Base-by-base conservation (phyloP, 2,329 filamentous ascomycete species). In the Chlorencoelia australis region DNA sequence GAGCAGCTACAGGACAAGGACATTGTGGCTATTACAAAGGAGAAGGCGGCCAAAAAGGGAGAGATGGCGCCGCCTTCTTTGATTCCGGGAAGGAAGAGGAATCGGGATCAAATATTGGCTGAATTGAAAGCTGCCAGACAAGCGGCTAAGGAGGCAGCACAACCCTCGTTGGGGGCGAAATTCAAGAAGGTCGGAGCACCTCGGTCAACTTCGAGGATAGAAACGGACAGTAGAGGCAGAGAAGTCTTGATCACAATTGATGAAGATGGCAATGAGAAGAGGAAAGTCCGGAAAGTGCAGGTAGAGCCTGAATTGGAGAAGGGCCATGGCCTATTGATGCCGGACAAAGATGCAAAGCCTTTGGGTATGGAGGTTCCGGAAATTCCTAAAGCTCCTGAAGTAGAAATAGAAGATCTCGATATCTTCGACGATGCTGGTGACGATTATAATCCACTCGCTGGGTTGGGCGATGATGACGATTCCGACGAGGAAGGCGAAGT, bases 281-380 rank as follows among this genome's bases (percentile, higher is more conserved):
- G 75, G 37, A 81, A 79, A 52, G 66, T 79, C 20, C 67, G 75
- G 37, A 77, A 71, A 50, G 44, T 68, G 7, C 65, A 66, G 33
- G 58, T 59, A 2, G 58, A 58, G 30, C 58, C 63, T 31, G 54
- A 59, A 22, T 43, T 55, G 33, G 47, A 52, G 33, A 62, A 62
- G 44, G 46, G 58, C 30, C 57, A 56, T 19, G 67, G 63, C 17
- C 57, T 75, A 17, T 58, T 63, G 37, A 59, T 69, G 59, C 69
- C 69, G 3, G 68, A 73, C 42, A 71, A 73, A 42, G 61, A 70
- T 41, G 66, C 63, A 15, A 68, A 69, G 45, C 73, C 74, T 1
- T 59, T 79, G 1, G 77, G 75, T 0, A 79, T 80, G 75, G 73
- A 79, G 39, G 71, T 80, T 6, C 75, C 77, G 2, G 73, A 78